Evolutionary conservation across 306 rosid genomes (phyloP).

Genomic region (Abrus pulchellus): DNA sequence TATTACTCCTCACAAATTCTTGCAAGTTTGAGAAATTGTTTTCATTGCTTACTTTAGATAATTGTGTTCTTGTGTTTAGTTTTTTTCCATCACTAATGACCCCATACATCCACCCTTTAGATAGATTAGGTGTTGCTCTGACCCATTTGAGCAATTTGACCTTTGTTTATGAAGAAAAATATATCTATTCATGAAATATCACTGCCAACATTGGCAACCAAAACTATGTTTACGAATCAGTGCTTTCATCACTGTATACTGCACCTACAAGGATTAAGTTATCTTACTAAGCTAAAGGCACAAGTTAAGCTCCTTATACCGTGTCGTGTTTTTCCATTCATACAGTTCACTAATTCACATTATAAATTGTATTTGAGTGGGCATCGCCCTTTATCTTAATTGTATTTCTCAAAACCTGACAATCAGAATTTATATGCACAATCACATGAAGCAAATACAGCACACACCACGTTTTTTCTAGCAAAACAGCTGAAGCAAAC

Average conservation of each 20-base stretch:
- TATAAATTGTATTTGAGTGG: not conserved
- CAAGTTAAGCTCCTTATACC: not conserved
- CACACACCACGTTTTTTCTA: conserved; percentile 18
- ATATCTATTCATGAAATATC: not conserved
- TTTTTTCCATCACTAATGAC: too few species aligned
- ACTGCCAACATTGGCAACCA: not conserved
- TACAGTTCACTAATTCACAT: not conserved
- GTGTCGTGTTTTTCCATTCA: not conserved
- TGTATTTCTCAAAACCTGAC: conserved; percentile 2
- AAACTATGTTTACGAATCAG: conserved; percentile 10
- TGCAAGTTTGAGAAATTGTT: too few species aligned
- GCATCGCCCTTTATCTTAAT: conserved; percentile 10
- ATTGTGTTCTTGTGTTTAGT: too few species aligned
- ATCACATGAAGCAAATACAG: not conserved
- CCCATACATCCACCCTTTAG: too few species aligned
- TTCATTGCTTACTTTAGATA: too few species aligned
- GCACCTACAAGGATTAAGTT: not conserved
- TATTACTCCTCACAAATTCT: too few species aligned
- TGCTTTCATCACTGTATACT: conserved; percentile 13
- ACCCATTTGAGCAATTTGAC: too few species aligned
- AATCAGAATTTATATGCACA: not conserved
- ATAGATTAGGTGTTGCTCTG: too few species aligned
- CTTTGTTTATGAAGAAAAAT: too few species aligned
- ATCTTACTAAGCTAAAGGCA: not conserved
- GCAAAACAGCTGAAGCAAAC: conserved; percentile 7